Evolutionary conservation across 2,329 filamentous ascomycete genomes (phyloP).

Genomic region (Elsinoe fawcettii): DNA sequence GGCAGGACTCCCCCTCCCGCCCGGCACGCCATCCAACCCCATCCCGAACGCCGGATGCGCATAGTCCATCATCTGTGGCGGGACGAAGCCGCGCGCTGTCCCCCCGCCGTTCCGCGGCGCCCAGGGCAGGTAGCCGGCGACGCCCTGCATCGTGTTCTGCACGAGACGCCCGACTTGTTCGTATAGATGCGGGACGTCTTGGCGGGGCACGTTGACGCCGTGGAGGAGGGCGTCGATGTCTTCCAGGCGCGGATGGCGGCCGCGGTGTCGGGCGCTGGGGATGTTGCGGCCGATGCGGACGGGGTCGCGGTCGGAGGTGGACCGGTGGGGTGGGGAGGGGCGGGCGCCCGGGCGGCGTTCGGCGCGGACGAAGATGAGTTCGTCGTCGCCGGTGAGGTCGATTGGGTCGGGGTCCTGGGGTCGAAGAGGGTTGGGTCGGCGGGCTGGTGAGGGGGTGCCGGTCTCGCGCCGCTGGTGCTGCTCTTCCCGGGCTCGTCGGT

Average conservation of each 20-base stretch:
- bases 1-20: not conserved
- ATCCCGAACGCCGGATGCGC: not conserved
- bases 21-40: not conserved
- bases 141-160: not conserved
- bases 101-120: not conserved
- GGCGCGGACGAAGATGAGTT: conserved; percentile 24
- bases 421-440: conserved; percentile 19
- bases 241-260: not conserved
- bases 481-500: conserved; percentile 18
- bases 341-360: not conserved
- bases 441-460: conserved; percentile 18
- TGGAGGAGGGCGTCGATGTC: conserved; percentile 27
- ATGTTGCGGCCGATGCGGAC: conserved; percentile 18
- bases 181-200: conserved; percentile 21
- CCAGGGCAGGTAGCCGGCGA: not conserved
- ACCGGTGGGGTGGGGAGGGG: conserved; percentile 14
- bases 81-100: not conserved
- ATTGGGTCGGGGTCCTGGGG: conserved; percentile 24
- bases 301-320: conserved; percentile 19
- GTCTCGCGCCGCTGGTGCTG: not conserved
- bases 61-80: not conserved
- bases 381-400: conserved; percentile 31
- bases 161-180: not conserved
- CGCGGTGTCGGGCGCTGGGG: conserved; percentile 29
- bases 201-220: conserved; percentile 30